Percentiles rank a stretch among this genome's conserved stretches.
These are phyloP conservation scores for Linderniella brevidens DNA, from an alignment of 257 asterid genomes.

Conservation along the genomic window DNA sequence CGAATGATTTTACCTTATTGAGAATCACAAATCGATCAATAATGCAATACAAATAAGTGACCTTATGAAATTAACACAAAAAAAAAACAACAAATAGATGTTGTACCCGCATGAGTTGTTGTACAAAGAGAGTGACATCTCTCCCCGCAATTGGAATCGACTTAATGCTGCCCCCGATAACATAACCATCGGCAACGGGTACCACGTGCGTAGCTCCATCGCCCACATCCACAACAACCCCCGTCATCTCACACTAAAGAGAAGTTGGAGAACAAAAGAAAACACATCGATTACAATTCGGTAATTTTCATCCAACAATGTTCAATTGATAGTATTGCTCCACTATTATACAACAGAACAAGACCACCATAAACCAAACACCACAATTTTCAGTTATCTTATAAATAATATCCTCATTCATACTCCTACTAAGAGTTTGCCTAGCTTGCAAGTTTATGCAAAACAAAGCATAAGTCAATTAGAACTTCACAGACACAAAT, in stretches of 20 bases:
- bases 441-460: too few relatives aligned
- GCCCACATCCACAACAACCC: constrained; percentile 86
- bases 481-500: too few relatives aligned
- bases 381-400: too few relatives aligned
- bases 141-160: constrained; percentile 77
- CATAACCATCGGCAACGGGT: constrained; percentile 98
- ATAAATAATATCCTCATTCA: too few relatives aligned
- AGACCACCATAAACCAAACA: too few relatives aligned
- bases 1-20: neutral
- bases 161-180: constrained; percentile 92
- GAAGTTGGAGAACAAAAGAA: constrained; percentile 3
- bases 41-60: neutral
- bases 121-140: constrained; percentile 76
- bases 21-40: neutral
- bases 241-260: constrained; percentile 96
- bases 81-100: constrained; percentile 11
- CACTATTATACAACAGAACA: too few relatives aligned
- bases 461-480: too few relatives aligned
- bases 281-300: neutral
- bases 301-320: too few relatives aligned
- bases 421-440: too few relatives aligned
- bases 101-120: constrained; percentile 81
- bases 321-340: too few relatives aligned
- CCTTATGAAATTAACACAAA: neutral
- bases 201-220: constrained; percentile 98